Conservation (phyloP, 495 filamentous ascomycete genomes). For the Aspergillus affinis region DNA sequence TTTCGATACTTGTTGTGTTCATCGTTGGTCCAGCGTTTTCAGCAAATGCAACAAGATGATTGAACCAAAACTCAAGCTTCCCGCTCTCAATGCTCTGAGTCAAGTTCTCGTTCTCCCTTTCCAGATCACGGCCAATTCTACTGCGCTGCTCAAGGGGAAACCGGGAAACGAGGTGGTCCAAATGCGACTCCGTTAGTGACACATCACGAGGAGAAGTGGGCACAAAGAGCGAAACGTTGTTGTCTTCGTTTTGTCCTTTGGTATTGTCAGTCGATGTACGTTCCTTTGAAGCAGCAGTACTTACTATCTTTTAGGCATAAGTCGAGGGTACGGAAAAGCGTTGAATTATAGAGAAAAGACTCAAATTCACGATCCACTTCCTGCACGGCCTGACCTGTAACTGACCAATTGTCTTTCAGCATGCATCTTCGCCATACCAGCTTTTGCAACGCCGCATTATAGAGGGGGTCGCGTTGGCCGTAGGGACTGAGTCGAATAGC, state of each 20-base stretch:
- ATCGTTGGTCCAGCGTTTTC: conserved; percentile 12
- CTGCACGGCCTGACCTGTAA: conserved; percentile 38
- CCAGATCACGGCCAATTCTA: conserved; percentile 51
- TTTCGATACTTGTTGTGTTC: not conserved
- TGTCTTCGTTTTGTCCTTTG: conserved; percentile 16
- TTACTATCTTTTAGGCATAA: conserved; percentile 37
- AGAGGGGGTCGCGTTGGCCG: conserved; percentile 46
- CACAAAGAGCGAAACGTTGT: conserved; percentile 31
- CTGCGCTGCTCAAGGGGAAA: conserved; percentile 52
- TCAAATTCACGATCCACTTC: conserved; percentile 25
- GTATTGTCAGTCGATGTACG: conserved; percentile 9
- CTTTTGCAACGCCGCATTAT: conserved; percentile 56
- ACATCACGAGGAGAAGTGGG: conserved; percentile 50
- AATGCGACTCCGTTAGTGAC: conserved; percentile 49
- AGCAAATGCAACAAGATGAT: conserved; percentile 41
- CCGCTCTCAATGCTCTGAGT: conserved; percentile 54
- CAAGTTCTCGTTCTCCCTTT: conserved; percentile 54
- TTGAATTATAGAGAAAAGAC: conserved; percentile 27
- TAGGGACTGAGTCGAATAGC: conserved; percentile 59
- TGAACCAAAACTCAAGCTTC: conserved; percentile 61
- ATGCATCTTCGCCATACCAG: conserved; percentile 84
- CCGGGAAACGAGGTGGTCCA: conserved; percentile 51
- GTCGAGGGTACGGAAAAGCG: conserved; percentile 33
- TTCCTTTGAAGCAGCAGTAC: conserved; percentile 1
- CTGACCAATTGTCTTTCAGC: conserved; percentile 74